Percentiles rank a stretch among this genome's conserved stretches.
Evolutionary conservation across 2,329 filamentous ascomycete species (phyloP).

Genomic region (Torrubiella hemipterigena): DNA sequence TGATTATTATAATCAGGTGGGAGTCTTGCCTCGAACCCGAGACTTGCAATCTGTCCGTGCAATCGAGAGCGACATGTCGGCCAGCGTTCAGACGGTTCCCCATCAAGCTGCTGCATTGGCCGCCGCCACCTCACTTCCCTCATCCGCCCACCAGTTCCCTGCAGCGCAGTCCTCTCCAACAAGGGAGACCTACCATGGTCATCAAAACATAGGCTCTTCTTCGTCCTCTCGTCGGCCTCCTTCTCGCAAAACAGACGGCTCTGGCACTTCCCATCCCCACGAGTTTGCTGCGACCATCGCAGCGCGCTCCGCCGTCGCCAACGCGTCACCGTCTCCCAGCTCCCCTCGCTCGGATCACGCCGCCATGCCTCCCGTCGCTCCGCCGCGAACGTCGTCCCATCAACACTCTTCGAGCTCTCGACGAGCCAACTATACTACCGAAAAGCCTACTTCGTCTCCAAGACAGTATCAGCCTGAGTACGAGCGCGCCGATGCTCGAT

Average conservation of each 20-base stretch:
- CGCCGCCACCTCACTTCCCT: constrained; percentile 33
- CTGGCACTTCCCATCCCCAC: constrained; percentile 23
- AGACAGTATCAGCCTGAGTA: constrained; percentile 25
- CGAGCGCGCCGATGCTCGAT: constrained; percentile 20
- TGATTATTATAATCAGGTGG: no score
- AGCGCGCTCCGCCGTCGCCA: constrained; percentile 32
- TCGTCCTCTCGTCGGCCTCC: constrained; percentile 33
- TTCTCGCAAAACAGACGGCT: constrained; percentile 40
- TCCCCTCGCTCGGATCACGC: constrained; percentile 35
- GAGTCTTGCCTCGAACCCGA: background rate
- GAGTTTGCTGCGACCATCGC: constrained; percentile 32
- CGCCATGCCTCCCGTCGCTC: constrained; percentile 59
- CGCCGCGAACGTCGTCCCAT: constrained; percentile 71
- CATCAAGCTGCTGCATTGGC: constrained; percentile 36
- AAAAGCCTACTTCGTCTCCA: constrained; percentile 30
- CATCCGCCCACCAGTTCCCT: constrained; percentile 38
- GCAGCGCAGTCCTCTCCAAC: constrained; percentile 38
- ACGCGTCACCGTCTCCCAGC: constrained; percentile 29
- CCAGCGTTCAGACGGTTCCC: constrained; percentile 48
- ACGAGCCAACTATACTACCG: constrained; percentile 30
- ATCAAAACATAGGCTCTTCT: constrained; percentile 2
- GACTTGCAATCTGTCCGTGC: background rate
- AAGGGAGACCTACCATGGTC: constrained; percentile 45
- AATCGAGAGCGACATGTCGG: constrained; percentile 55
- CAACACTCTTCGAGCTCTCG: constrained; percentile 30